These are phyloP conservation scores for Misopates orontium DNA, from an alignment of 257 asterid species.

Conservation along the genomic window DNA sequence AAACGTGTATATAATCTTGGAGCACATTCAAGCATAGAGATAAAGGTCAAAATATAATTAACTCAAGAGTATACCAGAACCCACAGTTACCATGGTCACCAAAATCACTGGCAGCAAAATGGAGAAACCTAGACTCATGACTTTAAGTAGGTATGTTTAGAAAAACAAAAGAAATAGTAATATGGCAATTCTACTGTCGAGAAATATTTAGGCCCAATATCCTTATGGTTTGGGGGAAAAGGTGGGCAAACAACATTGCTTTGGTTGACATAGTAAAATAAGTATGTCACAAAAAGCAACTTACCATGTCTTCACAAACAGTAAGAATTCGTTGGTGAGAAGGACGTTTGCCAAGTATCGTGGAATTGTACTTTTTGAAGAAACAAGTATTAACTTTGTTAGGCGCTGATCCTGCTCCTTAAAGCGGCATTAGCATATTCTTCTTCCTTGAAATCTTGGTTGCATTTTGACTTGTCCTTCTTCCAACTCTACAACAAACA, in stretches of 20 bases:
- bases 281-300: slow-evolving; percentile 30
- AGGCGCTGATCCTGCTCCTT: slow-evolving; percentile 99
- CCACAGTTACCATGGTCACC: slow-evolving; percentile 11
- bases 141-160: slow-evolving; percentile 1
- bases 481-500: slow-evolving; percentile 62
- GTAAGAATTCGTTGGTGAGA: slow-evolving; percentile 62
- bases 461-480: slow-evolving; percentile 99
- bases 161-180: background rate
- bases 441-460: slow-evolving; percentile 97
- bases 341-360: slow-evolving; percentile 54
- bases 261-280: slow-evolving; percentile 10
- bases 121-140: slow-evolving; percentile 13
- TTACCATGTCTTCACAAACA: slow-evolving; percentile 76
- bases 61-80: slow-evolving; percentile 15
- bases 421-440: slow-evolving; percentile 97
- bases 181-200: slow-evolving; percentile 1
- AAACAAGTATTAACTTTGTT: slow-evolving; percentile 93
- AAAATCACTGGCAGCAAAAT: slow-evolving; percentile 6
- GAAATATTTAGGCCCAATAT: background rate
- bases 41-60: slow-evolving; percentile 21
- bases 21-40: slow-evolving; percentile 17
- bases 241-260: slow-evolving; percentile 9
- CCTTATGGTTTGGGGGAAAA: slow-evolving; percentile 5
- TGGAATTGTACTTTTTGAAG: slow-evolving; percentile 81
- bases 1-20: slow-evolving; percentile 14